phyloP scores from a whole-genome alignment of 192 early-diverging fungal genomes.

The Geranomyces michiganensis region DNA sequence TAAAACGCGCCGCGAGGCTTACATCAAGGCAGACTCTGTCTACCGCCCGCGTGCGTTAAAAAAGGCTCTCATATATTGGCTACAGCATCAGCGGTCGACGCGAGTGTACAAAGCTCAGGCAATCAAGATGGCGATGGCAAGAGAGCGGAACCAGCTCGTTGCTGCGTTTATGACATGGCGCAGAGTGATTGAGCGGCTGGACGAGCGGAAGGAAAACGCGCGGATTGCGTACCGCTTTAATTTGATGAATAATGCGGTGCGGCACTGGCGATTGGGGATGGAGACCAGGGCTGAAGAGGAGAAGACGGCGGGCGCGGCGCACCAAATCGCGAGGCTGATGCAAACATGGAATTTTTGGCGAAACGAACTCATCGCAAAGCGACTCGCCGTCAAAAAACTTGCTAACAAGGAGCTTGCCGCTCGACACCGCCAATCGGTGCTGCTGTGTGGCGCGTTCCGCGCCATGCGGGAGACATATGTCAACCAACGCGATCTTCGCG shows the following conservation, averaged over 20 bases:
- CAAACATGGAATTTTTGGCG: conserved; percentile 4
- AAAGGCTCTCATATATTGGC: not conserved
- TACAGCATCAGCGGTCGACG: not conserved
- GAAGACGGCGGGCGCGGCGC: conserved; percentile 1
- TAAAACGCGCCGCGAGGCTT: not conserved
- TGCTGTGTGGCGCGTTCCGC: not conserved
- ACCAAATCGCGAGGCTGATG: not conserved
- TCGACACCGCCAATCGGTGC: not conserved
- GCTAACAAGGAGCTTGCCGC: conserved; percentile 17
- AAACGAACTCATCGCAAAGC: not conserved
- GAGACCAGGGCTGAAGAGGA: not conserved
- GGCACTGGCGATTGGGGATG: not conserved
- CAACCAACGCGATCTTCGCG: not conserved
- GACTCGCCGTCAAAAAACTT: conserved; percentile 37
- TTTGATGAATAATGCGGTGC: not conserved
- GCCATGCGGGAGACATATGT: not conserved
- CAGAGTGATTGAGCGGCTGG: not conserved
- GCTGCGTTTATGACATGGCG: not conserved
- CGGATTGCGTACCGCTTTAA: conserved; percentile 2
- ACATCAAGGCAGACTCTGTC: not conserved
- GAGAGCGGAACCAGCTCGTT: not conserved
- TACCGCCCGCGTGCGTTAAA: not conserved
- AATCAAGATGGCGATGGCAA: not conserved
- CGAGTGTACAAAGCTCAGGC: not conserved
- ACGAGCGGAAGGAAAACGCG: not conserved